These are phyloP conservation scores for Punctularia strigosozonata DNA, from an alignment of 768 basidiomycete species.

Conservation along the genomic window DNA sequence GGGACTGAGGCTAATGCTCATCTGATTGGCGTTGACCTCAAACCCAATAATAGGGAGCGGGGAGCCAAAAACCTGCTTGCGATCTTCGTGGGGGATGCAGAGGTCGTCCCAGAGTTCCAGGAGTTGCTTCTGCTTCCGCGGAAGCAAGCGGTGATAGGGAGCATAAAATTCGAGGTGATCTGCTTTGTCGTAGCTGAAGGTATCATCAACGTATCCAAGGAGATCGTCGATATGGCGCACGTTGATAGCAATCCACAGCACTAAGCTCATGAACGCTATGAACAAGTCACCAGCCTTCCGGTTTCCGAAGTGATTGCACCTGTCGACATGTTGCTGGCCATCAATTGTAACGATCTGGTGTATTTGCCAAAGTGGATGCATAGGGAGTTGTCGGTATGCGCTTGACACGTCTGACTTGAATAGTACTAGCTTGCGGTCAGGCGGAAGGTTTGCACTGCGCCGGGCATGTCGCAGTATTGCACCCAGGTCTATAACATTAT, in stretches of 20 bases:
- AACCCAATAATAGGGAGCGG: conserved; percentile 26
- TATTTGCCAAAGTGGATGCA: conserved; percentile 22
- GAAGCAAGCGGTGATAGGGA: conserved; percentile 12
- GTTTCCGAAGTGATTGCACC: conserved; percentile 14
- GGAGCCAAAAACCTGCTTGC: conserved; percentile 16
- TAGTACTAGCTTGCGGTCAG: too few species aligned
- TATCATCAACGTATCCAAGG: conserved; percentile 18
- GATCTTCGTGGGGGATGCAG: conserved; percentile 15
- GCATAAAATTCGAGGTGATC: conserved; percentile 9
- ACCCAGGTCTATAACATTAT: too few species aligned
- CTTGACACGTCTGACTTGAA: conserved; percentile 20
- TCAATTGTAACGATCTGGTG: conserved; percentile 17
- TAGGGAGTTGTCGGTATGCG: too few species aligned
- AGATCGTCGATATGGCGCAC: conserved; percentile 8
- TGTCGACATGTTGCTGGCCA: too few species aligned
- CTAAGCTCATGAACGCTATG: conserved; percentile 18
- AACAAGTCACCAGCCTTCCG: conserved; percentile 14
- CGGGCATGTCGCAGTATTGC: too few species aligned
- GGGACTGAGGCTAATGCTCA: conserved; percentile 12
- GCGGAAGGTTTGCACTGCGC: too few species aligned
- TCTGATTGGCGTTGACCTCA: conserved; percentile 15
- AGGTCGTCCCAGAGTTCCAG: conserved; percentile 16
- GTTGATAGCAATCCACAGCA: conserved; percentile 19
- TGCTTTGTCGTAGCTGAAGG: conserved; percentile 8
- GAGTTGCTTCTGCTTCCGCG: conserved; percentile 12